Evolutionary conservation across 371 early-diverging fungal species (phyloP).

Genomic region (Fennellomyces sp.): DNA sequence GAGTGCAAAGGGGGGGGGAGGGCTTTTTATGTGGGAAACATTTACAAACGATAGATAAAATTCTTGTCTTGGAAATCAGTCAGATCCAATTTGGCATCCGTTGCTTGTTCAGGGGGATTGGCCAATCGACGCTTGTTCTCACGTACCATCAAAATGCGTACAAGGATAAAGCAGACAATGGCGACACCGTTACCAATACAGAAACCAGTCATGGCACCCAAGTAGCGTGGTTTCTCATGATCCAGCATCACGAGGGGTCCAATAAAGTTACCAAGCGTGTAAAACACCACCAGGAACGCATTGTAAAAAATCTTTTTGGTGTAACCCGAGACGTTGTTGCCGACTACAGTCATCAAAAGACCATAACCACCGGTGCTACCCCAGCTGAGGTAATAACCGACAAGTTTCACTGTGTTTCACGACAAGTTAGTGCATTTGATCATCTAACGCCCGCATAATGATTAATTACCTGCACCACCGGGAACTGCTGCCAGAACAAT

Average conservation of each 20-base stretch:
- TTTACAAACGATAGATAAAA: slow-evolving; percentile 34
- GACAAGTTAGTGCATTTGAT: too few relatives aligned
- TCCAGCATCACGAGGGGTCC: not conserved
- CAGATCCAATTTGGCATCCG: slow-evolving; percentile 29
- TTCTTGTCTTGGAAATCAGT: slow-evolving; percentile 37
- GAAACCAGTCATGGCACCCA: slow-evolving; percentile 29
- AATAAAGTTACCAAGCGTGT: slow-evolving; percentile 12
- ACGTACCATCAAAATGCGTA: slow-evolving; percentile 21
- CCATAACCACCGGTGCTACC: slow-evolving; percentile 18
- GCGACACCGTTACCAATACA: slow-evolving; percentile 27
- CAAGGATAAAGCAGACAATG: slow-evolving; percentile 20
- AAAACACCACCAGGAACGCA: slow-evolving; percentile 19
- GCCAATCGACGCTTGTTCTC: slow-evolving; percentile 16
- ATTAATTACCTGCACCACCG: too few relatives aligned
- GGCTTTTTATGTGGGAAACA: too few relatives aligned
- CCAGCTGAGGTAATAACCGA: slow-evolving; percentile 26
- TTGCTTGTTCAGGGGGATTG: slow-evolving; percentile 7
- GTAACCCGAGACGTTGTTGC: slow-evolving; percentile 29
- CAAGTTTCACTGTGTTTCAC: slow-evolving; percentile 23
- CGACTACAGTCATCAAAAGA: slow-evolving; percentile 16
- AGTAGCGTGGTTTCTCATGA: slow-evolving; percentile 16
- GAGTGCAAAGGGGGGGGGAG: too few relatives aligned
- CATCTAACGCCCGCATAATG: too few relatives aligned
- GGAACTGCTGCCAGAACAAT: slow-evolving; percentile 28
- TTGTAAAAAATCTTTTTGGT: slow-evolving; percentile 33